Conservation (phyloP, 352 stramenopile species). For the Pythium brachiatum region DNA sequence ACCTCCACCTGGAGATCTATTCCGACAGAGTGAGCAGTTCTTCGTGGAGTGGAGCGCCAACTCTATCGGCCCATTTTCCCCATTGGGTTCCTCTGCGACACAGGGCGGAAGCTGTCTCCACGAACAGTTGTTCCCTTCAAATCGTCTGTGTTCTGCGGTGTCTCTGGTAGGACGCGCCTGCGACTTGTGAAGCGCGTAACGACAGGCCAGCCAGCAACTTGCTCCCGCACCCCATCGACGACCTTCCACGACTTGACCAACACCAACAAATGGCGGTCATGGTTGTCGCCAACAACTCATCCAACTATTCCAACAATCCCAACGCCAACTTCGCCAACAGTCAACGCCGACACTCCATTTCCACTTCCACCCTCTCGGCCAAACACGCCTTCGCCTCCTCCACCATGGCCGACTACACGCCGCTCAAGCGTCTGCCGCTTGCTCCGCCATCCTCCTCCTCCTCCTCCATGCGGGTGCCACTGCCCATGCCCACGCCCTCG, state of each 20-base stretch:
- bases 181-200: constrained; percentile 6
- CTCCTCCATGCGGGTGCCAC: constrained; percentile 4
- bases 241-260: constrained; percentile 12
- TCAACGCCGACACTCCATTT: constrained; percentile 27
- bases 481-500: constrained; percentile 16
- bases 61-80: background rate
- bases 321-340: background rate
- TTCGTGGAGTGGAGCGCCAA: too few species aligned
- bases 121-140: constrained; percentile 12
- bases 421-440: constrained; percentile 7
- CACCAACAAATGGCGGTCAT: constrained; percentile 2
- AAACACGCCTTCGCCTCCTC: background rate
- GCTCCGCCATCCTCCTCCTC: background rate
- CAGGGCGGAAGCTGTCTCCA: constrained; percentile 1
- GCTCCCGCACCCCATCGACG: constrained; percentile 2
- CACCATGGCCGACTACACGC: constrained; percentile 10
- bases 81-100: constrained; percentile 2
- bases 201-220: constrained; percentile 10
- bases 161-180: constrained; percentile 20
- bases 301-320: background rate
- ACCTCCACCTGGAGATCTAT: background rate
- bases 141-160: constrained; percentile 24
- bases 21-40: too few species aligned
- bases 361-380: constrained; percentile 13
- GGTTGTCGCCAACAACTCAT: background rate